These are phyloP conservation scores for Arthrobotrys conoides DNA, from an alignment of 2,329 filamentous ascomycete species.

Conservation along the genomic window DNA sequence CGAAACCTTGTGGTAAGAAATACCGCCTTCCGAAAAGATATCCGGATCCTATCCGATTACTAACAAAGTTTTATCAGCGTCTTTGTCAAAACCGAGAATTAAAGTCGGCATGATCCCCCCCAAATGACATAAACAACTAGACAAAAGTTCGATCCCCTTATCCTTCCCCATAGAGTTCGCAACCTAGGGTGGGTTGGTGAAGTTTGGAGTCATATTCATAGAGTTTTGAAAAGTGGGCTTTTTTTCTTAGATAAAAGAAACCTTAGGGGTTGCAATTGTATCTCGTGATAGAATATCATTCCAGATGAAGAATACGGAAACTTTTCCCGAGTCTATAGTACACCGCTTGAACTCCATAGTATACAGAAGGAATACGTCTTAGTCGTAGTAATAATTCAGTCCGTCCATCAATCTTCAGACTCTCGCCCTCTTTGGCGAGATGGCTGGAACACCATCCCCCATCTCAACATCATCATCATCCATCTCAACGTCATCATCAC, in stretches of 20 bases:
- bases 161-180: not conserved
- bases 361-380: conserved; percentile 27
- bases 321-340: conserved; percentile 57
- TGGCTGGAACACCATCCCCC: conserved; percentile 66
- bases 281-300: conserved; percentile 37
- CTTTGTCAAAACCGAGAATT: conserved; percentile 41
- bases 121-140: conserved; percentile 14
- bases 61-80: conserved; percentile 21
- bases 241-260: not conserved
- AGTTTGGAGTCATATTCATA: conserved; percentile 19
- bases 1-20: conserved; percentile 85
- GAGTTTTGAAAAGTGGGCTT: conserved; percentile 22
- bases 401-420: conserved; percentile 19
- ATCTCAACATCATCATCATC: conserved; percentile 68
- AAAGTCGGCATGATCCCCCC: conserved; percentile 10
- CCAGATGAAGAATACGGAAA: conserved; percentile 46
- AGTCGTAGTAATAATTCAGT: not conserved
- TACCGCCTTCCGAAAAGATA: not conserved
- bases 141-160: not conserved
- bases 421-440: conserved; percentile 43
- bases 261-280: not conserved
- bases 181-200: not conserved
- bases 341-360: conserved; percentile 54
- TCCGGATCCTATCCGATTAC: not conserved
- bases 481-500: conserved; percentile 66